Evolutionary conservation across 2,329 filamentous ascomycete genomes (phyloP), one percentile per base, ranked within the genome.

Genomic region (Cercospora janseana): DNA sequence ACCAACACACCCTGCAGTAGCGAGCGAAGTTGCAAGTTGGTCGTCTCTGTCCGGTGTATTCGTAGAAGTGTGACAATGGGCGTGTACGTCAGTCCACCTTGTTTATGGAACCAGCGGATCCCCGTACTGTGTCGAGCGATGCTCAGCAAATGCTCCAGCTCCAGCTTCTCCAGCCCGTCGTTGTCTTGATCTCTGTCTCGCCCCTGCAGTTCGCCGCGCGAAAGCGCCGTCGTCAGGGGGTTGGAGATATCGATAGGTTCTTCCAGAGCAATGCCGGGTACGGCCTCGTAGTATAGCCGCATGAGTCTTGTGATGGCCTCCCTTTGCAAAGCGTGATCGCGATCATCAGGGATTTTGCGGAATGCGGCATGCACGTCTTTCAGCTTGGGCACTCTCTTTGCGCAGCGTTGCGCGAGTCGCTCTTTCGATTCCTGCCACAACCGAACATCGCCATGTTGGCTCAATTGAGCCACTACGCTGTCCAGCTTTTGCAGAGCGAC

Each of bases 101-200:
- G 75, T 63, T 87, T 91, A 55, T 86, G 79, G 73, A 93, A 96
- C 92, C 92, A 97, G 55, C 86, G 83, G 83, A 95, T 93, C 4
- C 85, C 84, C 0, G 87, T 83, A 3, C 90, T 94, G 60, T 85
- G 82, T 55, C 83, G 81, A 3, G 91, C 89, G 65, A 96, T 87
- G 23, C 83, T 79, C 13, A 95, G 80, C 13, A 95, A 75, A 66
- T 92, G 87, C 66, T 90, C 85, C 21, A 96, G 73, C 68, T 95
- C 88, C 62, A 91, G 80, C 7, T 86, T 68, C 16, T 81, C 75
- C 38, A 91, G 72, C 38, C 80, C 54, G 24, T 24, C 37, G 32
- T 78, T 74, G 2, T 74, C 69, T 12, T 76, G 72, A 10, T 77
- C 69, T 9, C 61, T 54, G 6, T 59, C 57, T 7, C 57, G 58